phyloP scores from a whole-genome alignment of 352 stramenopile genomes.

The Phytophthora podocarpi region DNA sequence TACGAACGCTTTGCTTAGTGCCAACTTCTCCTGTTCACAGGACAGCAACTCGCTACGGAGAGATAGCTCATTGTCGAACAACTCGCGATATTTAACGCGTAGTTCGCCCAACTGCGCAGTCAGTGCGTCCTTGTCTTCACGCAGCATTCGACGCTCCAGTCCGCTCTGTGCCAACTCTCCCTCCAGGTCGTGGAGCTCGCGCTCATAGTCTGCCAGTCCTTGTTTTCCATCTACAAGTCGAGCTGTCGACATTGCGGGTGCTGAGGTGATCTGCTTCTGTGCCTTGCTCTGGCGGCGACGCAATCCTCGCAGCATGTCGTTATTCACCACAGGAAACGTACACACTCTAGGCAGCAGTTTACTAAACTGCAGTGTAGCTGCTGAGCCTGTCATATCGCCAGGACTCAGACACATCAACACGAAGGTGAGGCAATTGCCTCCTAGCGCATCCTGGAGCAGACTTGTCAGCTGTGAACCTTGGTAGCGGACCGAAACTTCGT shows the following conservation, averaged over 20 bases:
- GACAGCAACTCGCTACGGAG: conserved; percentile 62
- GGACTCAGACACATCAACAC: conserved; percentile 46
- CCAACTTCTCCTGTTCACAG: conserved; percentile 75
- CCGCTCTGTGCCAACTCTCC: conserved; percentile 37
- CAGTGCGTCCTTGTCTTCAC: conserved; percentile 60
- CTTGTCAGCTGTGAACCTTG: conserved; percentile 42
- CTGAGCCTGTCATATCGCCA: conserved; percentile 43
- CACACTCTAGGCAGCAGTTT: conserved; percentile 32
- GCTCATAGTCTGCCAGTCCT: conserved; percentile 21
- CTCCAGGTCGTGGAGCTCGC: conserved; percentile 47
- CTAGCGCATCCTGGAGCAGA: conserved; percentile 52
- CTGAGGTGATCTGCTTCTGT: conserved; percentile 4
- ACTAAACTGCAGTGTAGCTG: conserved; percentile 46
- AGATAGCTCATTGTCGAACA: conserved; percentile 68
- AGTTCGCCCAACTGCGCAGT: conserved; percentile 45
- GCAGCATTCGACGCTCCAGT: conserved; percentile 49
- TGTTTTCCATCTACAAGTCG: conserved; percentile 3
- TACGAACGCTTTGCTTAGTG: conserved; percentile 67
- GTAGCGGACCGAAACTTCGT: conserved; percentile 17
- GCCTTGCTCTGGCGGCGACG: conserved; percentile 31
- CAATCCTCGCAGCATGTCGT: conserved; percentile 55
- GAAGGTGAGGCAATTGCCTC: conserved; percentile 60
- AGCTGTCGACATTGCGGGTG: too few relatives aligned
- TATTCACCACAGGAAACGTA: conserved; percentile 66
- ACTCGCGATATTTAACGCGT: conserved; percentile 59